Evolutionary conservation across 768 basidiomycete genomes (phyloP).

Genomic region (Xerocomellus amylosporus): DNA sequence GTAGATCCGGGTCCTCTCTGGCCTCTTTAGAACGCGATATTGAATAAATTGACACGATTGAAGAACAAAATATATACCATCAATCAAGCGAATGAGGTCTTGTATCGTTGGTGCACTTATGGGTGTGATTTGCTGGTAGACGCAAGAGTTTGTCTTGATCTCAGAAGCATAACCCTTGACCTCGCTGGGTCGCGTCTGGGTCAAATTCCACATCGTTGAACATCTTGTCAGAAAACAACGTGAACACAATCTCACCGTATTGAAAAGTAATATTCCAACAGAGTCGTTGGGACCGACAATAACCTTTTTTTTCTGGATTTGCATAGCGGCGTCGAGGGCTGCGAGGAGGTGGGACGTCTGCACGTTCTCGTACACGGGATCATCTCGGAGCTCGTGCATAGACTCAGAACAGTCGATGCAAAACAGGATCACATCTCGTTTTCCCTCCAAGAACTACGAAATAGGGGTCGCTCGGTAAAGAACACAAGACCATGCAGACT

Average conservation of each 20-base stretch:
- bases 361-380: slow-evolving; percentile 59
- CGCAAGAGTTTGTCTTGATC: slow-evolving; percentile 65
- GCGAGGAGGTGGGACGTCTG: slow-evolving; percentile 74
- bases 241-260: slow-evolving; percentile 61
- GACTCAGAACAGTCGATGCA: slow-evolving; percentile 91
- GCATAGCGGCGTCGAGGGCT: slow-evolving; percentile 79
- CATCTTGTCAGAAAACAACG: not conserved
- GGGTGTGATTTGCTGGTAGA: slow-evolving; percentile 74
- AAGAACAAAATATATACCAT: slow-evolving; percentile 49
- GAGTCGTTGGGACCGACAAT: slow-evolving; percentile 84
- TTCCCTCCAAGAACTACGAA: slow-evolving; percentile 61
- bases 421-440: slow-evolving; percentile 88
- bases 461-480: slow-evolving; percentile 15
- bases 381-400: slow-evolving; percentile 74
- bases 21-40: slow-evolving; percentile 44
- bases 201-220: not conserved
- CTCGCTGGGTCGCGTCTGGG: slow-evolving; percentile 27
- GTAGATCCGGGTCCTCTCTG: slow-evolving; percentile 57
- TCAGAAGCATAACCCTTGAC: slow-evolving; percentile 45
- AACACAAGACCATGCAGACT: slow-evolving; percentile 16
- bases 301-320: slow-evolving; percentile 89
- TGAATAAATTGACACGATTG: not conserved
- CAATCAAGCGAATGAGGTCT: slow-evolving; percentile 71
- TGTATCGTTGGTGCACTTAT: slow-evolving; percentile 82
- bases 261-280: slow-evolving; percentile 89